These are phyloP conservation scores for Kazachstania kunashirensis DNA, from an alignment of 805 yeast species.

Conservation along the genomic window DNA sequence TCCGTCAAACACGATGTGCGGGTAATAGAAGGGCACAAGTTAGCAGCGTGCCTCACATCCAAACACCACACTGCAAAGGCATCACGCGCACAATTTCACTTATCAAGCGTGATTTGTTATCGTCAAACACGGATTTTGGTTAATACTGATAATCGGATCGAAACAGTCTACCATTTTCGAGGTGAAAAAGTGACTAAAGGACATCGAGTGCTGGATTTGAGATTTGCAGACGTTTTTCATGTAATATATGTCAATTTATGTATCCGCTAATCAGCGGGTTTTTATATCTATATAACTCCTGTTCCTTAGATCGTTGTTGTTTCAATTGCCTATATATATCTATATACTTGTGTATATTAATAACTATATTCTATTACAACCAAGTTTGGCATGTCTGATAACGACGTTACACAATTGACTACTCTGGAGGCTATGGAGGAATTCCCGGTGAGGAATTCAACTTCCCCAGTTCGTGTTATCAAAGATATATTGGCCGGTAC, in stretches of 20 bases:
- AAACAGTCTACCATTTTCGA: too few relatives aligned
- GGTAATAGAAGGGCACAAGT: too few relatives aligned
- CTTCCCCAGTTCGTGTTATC: slow-evolving; percentile 31
- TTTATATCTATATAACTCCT: neutral
- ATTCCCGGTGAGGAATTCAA: slow-evolving; percentile 1
- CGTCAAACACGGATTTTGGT: too few relatives aligned
- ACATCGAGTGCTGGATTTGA: too few relatives aligned
- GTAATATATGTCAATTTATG: neutral
- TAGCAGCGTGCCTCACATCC: too few relatives aligned
- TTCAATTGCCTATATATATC: too few relatives aligned
- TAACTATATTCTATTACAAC: neutral
- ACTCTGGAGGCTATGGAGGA: slow-evolving; percentile 8
- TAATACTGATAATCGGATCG: too few relatives aligned
- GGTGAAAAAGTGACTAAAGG: too few relatives aligned
- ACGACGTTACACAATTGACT: slow-evolving; percentile 5
- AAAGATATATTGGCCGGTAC: slow-evolving; percentile 89
- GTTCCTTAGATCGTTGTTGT: too few relatives aligned
- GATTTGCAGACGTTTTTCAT: neutral
- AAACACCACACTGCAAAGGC: too few relatives aligned
- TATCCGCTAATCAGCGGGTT: neutral
- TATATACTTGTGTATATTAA: neutral
- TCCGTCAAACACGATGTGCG: neutral
- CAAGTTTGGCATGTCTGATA: slow-evolving; percentile 4
- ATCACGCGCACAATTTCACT: too few relatives aligned
- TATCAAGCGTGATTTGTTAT: too few relatives aligned